These are phyloP conservation scores for Colletotrichum melonis DNA, from an alignment of 2,329 filamentous ascomycete species.

Conservation along the genomic window DNA sequence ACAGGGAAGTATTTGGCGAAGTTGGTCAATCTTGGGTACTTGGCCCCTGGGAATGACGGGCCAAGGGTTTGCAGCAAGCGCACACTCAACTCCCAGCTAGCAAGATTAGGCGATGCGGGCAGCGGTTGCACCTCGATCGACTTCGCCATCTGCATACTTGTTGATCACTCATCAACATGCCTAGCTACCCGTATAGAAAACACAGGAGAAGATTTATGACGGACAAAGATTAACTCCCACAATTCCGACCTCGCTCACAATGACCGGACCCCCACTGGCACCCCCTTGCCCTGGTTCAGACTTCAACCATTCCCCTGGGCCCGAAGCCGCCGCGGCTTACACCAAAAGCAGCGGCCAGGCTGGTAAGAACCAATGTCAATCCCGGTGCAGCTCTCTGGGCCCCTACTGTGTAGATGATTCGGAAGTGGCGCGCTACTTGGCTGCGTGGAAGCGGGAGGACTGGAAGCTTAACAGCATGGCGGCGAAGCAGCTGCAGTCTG, in stretches of 20 bases:
- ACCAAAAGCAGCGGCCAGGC: neutral
- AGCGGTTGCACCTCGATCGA: neutral
- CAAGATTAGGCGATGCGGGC: neutral
- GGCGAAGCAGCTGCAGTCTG: neutral
- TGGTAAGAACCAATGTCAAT: conserved; percentile 9
- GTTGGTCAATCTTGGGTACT: neutral
- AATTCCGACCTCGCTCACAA: neutral
- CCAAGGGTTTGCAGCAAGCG: neutral
- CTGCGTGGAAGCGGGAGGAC: neutral
- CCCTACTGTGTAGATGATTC: neutral
- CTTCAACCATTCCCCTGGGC: conserved; percentile 25
- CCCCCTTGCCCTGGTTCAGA: conserved; percentile 5
- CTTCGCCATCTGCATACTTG: neutral
- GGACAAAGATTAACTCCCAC: neutral
- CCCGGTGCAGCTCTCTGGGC: conserved; percentile 17
- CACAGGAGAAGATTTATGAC: neutral
- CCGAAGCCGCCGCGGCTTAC: conserved; percentile 13
- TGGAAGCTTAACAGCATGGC: neutral
- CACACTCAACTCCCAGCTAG: neutral
- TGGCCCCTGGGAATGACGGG: neutral
- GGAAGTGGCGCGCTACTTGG: neutral
- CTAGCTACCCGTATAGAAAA: neutral
- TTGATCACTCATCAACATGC: neutral
- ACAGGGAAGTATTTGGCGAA: neutral
- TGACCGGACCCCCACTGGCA: neutral